Conservation (phyloP, 2,329 filamentous ascomycete species). For the Biscogniauxia sp. region DNA sequence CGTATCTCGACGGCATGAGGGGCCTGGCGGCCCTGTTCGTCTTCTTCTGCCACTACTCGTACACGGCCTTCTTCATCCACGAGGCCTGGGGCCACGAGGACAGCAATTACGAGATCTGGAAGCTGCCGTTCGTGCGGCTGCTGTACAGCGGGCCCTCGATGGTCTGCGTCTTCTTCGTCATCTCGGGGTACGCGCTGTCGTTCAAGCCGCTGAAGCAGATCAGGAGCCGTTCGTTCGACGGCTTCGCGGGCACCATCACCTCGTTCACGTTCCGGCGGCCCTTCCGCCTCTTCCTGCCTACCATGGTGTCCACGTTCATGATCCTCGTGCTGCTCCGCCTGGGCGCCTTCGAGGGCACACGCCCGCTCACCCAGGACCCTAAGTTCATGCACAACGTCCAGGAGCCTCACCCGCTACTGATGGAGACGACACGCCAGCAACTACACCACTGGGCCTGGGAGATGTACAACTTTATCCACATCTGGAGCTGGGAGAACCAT, state of each 20-base stretch:
- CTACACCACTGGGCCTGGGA: constrained; percentile 45
- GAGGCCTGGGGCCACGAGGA: constrained; percentile 47
- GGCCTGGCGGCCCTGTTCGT: constrained; percentile 55
- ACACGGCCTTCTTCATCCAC: constrained; percentile 51
- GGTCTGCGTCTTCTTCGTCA: constrained; percentile 61
- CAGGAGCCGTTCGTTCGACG: constrained; percentile 36
- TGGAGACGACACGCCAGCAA: constrained; percentile 39
- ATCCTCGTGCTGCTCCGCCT: constrained; percentile 43
- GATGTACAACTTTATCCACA: constrained; percentile 49
- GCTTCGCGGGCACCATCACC: constrained; percentile 44
- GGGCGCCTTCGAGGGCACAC: constrained; percentile 48
- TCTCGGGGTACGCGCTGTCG: constrained; percentile 60
- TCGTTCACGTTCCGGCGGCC: constrained; percentile 52
- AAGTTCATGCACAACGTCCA: constrained; percentile 47
- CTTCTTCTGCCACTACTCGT: constrained; percentile 56
- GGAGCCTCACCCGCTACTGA: constrained; percentile 44
- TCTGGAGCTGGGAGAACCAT: constrained; percentile 50
- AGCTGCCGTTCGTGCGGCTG: constrained; percentile 53
- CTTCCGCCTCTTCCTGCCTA: constrained; percentile 52
- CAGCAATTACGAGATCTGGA: constrained; percentile 45
- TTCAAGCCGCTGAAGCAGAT: constrained; percentile 50
- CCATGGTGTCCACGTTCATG: constrained; percentile 48
- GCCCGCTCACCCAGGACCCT: constrained; percentile 43
- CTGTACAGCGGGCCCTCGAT: constrained; percentile 55
- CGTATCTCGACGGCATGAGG: constrained; percentile 58